Evolutionary conservation across 331 rosid genomes (phyloP).

Genomic region (Spiraea crenata): DNA sequence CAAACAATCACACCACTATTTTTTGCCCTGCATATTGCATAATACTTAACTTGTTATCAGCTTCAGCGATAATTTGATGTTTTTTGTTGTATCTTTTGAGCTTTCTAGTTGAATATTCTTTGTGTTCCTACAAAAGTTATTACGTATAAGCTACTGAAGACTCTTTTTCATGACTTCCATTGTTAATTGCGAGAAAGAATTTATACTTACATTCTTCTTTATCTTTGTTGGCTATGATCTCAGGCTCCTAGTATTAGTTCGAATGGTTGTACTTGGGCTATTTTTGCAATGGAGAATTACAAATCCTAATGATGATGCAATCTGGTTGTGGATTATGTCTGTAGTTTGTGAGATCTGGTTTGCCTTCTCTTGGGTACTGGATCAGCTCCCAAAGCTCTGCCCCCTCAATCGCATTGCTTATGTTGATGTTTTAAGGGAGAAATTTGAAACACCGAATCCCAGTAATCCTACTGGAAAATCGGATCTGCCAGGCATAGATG

Average conservation of each 20-base stretch:
- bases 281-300: slow-evolving; percentile 59
- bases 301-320: slow-evolving; percentile 67
- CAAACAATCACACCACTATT: too few relatives aligned
- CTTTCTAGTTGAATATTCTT: not conserved
- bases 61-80: not conserved
- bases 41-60: not conserved
- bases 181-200: too few relatives aligned
- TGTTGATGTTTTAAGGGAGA: slow-evolving; percentile 53
- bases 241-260: slow-evolving; percentile 61
- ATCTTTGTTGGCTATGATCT: slow-evolving; percentile 3
- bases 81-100: not conserved
- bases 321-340: slow-evolving; percentile 80
- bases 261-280: slow-evolving; percentile 53
- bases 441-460: slow-evolving; percentile 63
- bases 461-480: slow-evolving; percentile 60
- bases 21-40: not conserved
- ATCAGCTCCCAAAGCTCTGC: slow-evolving; percentile 77
- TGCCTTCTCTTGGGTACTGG: slow-evolving; percentile 83
- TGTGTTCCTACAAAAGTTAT: not conserved
- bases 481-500: slow-evolving; percentile 79
- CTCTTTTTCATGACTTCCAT: not conserved
- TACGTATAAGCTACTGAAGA: not conserved
- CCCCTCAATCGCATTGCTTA: slow-evolving; percentile 58
- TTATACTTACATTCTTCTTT: not conserved
- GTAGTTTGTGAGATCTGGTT: slow-evolving; percentile 85